phyloP scores from a whole-genome alignment of 352 stramenopile species.

The Lagenidium giganteum region DNA sequence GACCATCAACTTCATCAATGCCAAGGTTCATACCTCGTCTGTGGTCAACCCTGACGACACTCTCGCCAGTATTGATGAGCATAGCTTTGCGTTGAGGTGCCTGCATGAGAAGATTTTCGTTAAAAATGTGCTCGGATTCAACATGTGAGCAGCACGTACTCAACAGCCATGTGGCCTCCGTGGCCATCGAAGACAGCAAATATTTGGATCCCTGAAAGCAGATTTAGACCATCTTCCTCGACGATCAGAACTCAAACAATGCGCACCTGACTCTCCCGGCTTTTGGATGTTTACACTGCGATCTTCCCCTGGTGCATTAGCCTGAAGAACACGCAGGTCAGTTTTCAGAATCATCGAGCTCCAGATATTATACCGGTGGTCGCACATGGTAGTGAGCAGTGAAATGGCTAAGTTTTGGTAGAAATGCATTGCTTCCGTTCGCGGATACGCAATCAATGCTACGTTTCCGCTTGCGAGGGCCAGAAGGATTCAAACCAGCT shows the following conservation, averaged over 20 bases:
- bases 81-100: conserved; percentile 10
- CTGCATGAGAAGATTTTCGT: neutral
- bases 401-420: conserved; percentile 15
- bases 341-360: too few species aligned
- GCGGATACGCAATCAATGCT: neutral
- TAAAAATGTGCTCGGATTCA: too few species aligned
- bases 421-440: neutral
- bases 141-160: conserved; percentile 25
- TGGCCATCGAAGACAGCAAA: conserved; percentile 68
- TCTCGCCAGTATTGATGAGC: conserved; percentile 8
- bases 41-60: conserved; percentile 8
- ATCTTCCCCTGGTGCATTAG: conserved; percentile 63
- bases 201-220: conserved; percentile 29
- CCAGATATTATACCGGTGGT: too few species aligned
- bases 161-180: conserved; percentile 53
- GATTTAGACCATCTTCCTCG: neutral
- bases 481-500: too few species aligned
- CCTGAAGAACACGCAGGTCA: too few species aligned
- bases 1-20: neutral
- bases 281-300: conserved; percentile 51
- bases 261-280: conserved; percentile 21
- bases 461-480: too few species aligned
- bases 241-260: neutral
- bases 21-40: conserved; percentile 1
- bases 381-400: conserved; percentile 59